Conservation (phyloP, 2,329 filamentous ascomycete species). For the Venturiaceae sp. region DNA sequence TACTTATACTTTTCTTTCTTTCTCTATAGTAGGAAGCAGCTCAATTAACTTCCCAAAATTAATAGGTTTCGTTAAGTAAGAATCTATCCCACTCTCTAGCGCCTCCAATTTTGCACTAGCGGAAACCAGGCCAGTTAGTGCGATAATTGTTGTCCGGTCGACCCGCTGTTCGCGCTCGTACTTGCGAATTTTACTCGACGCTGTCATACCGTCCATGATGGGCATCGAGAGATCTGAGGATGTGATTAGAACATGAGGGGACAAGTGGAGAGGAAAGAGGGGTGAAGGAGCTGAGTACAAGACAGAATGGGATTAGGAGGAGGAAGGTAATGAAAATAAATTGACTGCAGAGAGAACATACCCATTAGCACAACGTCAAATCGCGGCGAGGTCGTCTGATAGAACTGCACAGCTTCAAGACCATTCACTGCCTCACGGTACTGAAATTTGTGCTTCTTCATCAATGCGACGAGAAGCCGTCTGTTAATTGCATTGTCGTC, state of each 20-base stretch:
- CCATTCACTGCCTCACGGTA: constrained; percentile 24
- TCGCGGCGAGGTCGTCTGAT: not conserved
- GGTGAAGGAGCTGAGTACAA: not conserved
- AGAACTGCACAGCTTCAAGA: constrained; percentile 22
- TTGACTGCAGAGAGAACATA: too few relatives aligned
- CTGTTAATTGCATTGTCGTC: constrained; percentile 29
- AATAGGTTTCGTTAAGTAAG: constrained; percentile 23
- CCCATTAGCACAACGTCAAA: constrained; percentile 30
- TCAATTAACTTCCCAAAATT: constrained; percentile 17
- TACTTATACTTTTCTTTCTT: too few relatives aligned
- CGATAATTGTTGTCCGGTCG: constrained; percentile 14
- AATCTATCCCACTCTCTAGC: constrained; percentile 18
- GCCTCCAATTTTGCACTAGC: constrained; percentile 18
- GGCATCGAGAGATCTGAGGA: constrained; percentile 44
- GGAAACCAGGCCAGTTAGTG: constrained; percentile 20
- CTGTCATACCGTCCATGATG: constrained; percentile 39
- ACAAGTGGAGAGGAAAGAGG: not conserved
- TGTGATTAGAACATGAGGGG: not conserved
- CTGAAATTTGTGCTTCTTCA: constrained; percentile 20
- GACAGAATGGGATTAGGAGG: not conserved
- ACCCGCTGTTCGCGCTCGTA: constrained; percentile 15
- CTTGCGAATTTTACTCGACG: constrained; percentile 31
- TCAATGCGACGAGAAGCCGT: constrained; percentile 21
- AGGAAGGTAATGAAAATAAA: not conserved
- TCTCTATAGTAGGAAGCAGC: too few relatives aligned